Percentiles rank a stretch among this genome's conserved stretches.
phyloP scores from a whole-genome alignment of 2,329 filamentous ascomycete species.

The Emergomyces pasteurianus region DNA sequence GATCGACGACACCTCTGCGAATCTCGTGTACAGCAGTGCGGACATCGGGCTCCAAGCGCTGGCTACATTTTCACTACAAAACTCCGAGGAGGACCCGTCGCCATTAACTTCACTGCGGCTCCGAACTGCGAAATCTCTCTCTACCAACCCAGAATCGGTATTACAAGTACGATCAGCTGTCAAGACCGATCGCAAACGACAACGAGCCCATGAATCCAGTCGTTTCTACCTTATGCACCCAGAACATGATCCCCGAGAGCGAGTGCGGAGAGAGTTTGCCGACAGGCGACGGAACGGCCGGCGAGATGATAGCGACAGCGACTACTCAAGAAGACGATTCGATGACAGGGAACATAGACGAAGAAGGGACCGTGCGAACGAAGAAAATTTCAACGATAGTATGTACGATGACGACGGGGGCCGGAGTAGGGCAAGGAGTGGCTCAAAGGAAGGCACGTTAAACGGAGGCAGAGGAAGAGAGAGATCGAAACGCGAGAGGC shows the following conservation, averaged over 20 bases:
- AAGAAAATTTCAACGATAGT: conserved; percentile 55
- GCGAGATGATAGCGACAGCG: conserved; percentile 27
- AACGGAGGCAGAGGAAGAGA: conserved; percentile 22
- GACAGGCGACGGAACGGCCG: conserved; percentile 33
- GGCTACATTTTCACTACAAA: conserved; percentile 32
- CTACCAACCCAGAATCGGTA: conserved; percentile 54
- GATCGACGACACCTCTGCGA: conserved; percentile 88
- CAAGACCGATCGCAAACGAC: conserved; percentile 64
- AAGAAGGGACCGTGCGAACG: conserved; percentile 36
- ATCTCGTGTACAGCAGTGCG: conserved; percentile 59
- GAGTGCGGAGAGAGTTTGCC: conserved; percentile 43
- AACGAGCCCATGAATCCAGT: conserved; percentile 66
- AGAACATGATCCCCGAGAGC: conserved; percentile 71
- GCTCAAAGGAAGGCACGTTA: conserved; percentile 15
- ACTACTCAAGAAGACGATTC: conserved; percentile 43
- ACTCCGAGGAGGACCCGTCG: conserved; percentile 21
- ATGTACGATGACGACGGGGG: conserved; percentile 66
- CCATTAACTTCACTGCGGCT: conserved; percentile 50
- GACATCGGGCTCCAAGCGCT: conserved; percentile 45
- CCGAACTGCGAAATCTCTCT: conserved; percentile 56
- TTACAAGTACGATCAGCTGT: conserved; percentile 66
- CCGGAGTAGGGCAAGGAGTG: conserved; percentile 8
- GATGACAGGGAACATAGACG: conserved; percentile 45
- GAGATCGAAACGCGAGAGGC: conserved; percentile 13
- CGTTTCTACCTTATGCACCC: conserved; percentile 88